phyloP scores from a whole-genome alignment of 2,329 filamentous ascomycete species.

The Aspergillus carbonarius region DNA sequence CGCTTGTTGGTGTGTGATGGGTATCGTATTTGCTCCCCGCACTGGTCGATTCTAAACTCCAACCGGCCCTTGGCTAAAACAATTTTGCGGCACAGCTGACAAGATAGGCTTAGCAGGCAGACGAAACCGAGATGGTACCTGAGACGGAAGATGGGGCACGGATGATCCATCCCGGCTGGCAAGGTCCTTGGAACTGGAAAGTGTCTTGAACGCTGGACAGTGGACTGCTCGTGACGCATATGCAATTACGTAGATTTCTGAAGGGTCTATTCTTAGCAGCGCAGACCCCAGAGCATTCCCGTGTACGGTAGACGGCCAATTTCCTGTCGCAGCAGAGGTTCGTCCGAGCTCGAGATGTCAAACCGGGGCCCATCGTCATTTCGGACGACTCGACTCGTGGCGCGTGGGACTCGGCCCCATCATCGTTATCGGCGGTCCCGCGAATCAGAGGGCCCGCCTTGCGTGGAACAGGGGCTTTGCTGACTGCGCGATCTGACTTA shows the following conservation, averaged over 20 bases:
- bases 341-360: conserved; percentile 3
- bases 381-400: neutral
- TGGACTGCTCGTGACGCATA: neutral
- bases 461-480: conserved; percentile 5
- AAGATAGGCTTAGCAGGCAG: neutral
- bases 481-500: neutral
- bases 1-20: neutral
- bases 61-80: conserved; percentile 14
- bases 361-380: conserved; percentile 1
- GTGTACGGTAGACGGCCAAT: neutral
- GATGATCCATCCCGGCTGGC: neutral
- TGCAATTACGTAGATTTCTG: neutral
- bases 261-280: neutral
- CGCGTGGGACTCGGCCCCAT: conserved; percentile 13
- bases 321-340: neutral
- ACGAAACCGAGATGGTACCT: neutral
- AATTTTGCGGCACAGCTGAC: conserved; percentile 4
- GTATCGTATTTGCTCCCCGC: conserved; percentile 1
- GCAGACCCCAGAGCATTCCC: neutral
- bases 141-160: neutral
- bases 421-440: conserved; percentile 4
- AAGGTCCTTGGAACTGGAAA: neutral
- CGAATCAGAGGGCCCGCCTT: conserved; percentile 8
- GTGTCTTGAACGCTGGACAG: neutral
- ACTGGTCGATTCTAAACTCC: conserved; percentile 7